These are phyloP conservation scores for Botryosphaeria dothidea DNA, from an alignment of 2,329 filamentous ascomycete species.

Conservation along the genomic window DNA sequence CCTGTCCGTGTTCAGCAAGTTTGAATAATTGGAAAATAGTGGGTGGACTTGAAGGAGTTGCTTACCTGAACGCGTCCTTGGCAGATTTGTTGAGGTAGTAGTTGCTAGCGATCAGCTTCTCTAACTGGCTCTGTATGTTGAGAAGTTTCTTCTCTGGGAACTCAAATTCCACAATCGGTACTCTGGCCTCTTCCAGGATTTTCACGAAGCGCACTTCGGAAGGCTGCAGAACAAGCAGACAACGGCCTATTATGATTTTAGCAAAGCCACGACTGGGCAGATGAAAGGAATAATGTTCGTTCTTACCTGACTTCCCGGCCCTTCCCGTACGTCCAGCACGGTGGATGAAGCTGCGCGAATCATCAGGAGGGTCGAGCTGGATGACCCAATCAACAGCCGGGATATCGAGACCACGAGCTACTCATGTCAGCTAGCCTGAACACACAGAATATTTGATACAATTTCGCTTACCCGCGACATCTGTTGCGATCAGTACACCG, in stretches of 20 bases:
- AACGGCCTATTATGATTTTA: slow-evolving; percentile 35
- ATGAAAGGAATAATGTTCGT: no score
- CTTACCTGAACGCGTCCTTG: slow-evolving; percentile 32
- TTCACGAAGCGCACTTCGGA: slow-evolving; percentile 89
- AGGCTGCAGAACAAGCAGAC: slow-evolving; percentile 90
- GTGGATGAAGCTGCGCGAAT: slow-evolving; percentile 78
- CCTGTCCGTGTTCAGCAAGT: slow-evolving; percentile 39
- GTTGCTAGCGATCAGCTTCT: slow-evolving; percentile 91
- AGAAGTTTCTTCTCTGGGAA: slow-evolving; percentile 90
- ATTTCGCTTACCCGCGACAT: slow-evolving; percentile 63
- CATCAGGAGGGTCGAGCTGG: slow-evolving; percentile 92
- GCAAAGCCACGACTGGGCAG: no score
- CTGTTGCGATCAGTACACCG: slow-evolving; percentile 91
- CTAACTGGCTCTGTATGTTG: slow-evolving; percentile 72
- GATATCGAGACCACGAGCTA: slow-evolving; percentile 80
- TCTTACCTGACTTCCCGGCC: slow-evolving; percentile 56
- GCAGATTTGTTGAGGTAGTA: slow-evolving; percentile 85
- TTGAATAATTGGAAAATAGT: no score
- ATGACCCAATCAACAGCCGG: slow-evolving; percentile 95
- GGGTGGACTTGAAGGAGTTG: no score
- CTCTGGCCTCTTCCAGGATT: slow-evolving; percentile 85
- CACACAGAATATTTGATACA: slow-evolving; percentile 52
- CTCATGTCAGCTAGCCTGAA: not conserved
- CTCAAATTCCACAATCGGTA: slow-evolving; percentile 95
- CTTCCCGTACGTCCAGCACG: slow-evolving; percentile 92